These are phyloP conservation scores for Ophiognomonia clavigignenti-juglandacearum DNA, from an alignment of 2,329 filamentous ascomycete genomes.

Conservation along the genomic window DNA sequence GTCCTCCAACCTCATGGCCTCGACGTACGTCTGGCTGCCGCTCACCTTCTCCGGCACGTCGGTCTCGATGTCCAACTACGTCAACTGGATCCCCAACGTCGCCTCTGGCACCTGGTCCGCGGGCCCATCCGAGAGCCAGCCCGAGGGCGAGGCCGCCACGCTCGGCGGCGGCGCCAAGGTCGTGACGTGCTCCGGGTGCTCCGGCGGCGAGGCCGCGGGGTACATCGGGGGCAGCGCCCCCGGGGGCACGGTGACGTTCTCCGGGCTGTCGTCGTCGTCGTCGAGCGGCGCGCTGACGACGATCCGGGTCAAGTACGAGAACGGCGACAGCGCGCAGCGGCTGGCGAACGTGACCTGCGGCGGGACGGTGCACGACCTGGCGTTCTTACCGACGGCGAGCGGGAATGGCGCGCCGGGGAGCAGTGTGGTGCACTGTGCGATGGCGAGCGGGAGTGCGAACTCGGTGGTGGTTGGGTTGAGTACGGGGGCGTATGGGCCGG, in stretches of 20 bases:
- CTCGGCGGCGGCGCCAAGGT: constrained; percentile 40
- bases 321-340: constrained; percentile 48
- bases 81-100: constrained; percentile 46
- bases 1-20: constrained; percentile 49
- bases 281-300: constrained; percentile 33
- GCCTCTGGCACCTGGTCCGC: constrained; percentile 20
- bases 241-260: constrained; percentile 42
- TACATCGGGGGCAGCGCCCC: constrained; percentile 49
- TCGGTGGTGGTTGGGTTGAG: constrained; percentile 40
- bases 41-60: constrained; percentile 47
- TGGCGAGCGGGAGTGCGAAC: constrained; percentile 43
- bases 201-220: constrained; percentile 43
- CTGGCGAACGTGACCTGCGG: constrained; percentile 54
- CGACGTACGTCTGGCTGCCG: constrained; percentile 64
- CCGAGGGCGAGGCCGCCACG: constrained; percentile 46
- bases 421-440: constrained; percentile 41
- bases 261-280: constrained; percentile 30
- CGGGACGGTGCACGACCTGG: constrained; percentile 38
- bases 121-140: constrained; percentile 38
- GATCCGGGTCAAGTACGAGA: constrained; percentile 51
- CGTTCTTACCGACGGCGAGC: constrained; percentile 47
- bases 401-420: constrained; percentile 33
- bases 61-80: constrained; percentile 45
- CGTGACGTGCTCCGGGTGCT: constrained; percentile 49
- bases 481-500: constrained; percentile 38